These are phyloP conservation scores for Phialophora tarda DNA, from an alignment of 2,329 filamentous ascomycete species.

Conservation along the genomic window DNA sequence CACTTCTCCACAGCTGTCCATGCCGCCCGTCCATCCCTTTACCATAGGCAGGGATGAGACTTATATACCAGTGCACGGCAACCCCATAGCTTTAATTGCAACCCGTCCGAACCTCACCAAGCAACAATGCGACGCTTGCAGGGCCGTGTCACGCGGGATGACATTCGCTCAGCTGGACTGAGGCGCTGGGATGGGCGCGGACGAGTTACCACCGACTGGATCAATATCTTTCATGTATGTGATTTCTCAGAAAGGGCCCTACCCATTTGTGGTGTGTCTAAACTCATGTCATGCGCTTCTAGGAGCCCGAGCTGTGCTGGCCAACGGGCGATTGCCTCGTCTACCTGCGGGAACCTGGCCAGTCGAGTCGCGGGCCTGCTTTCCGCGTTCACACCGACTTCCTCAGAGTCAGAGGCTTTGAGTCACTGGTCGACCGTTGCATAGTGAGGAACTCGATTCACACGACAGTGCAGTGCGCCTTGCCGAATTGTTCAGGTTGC, in stretches of 20 bases:
- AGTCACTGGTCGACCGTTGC: constrained; percentile 35
- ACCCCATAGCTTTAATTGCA: constrained; percentile 19
- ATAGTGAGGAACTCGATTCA: constrained; percentile 35
- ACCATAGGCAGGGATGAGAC: constrained; percentile 29
- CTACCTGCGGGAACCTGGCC: constrained; percentile 39
- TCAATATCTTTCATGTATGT: constrained; percentile 39
- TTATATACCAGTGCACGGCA: constrained; percentile 15
- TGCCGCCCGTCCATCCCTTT: constrained; percentile 3
- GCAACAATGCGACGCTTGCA: constrained; percentile 33
- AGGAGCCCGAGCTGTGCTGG: constrained; percentile 41
- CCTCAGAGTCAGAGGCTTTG: constrained; percentile 36
- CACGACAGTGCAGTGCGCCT: constrained; percentile 29
- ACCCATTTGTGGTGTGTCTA: not conserved
- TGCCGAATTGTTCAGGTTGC: constrained; percentile 37
- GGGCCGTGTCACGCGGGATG: constrained; percentile 38
- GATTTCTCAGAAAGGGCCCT: not conserved
- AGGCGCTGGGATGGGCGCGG: constrained; percentile 39
- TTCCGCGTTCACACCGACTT: constrained; percentile 38
- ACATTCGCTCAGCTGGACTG: constrained; percentile 39
- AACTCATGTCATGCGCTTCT: constrained; percentile 8
- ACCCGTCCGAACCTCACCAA: constrained; percentile 3
- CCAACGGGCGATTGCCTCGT: constrained; percentile 39
- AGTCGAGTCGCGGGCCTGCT: constrained; percentile 40
- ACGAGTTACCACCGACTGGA: constrained; percentile 39
- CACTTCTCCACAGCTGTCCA: constrained; percentile 11